Conservation (phyloP, 352 stramenopile genomes). For the Phytophthora citricola region DNA sequence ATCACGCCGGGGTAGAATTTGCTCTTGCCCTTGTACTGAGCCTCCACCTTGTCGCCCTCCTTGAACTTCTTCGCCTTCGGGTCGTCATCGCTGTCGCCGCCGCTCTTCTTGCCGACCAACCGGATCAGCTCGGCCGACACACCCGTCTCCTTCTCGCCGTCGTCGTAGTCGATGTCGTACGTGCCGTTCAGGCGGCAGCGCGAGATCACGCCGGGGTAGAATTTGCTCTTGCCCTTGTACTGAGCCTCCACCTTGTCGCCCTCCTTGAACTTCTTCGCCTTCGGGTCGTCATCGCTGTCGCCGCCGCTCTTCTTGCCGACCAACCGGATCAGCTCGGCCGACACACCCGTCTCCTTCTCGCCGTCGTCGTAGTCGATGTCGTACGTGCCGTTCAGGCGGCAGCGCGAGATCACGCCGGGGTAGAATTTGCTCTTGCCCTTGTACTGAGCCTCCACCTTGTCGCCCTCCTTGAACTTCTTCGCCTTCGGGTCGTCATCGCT, state of each 20-base stretch:
- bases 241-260: no score
- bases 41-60: no score
- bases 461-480: no score
- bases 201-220: conserved; percentile 76
- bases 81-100: conserved; percentile 25
- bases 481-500: conserved; percentile 24
- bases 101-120: conserved; percentile 25
- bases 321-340: conserved; percentile 44
- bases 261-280: conserved; percentile 34
- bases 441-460: no score
- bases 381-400: conserved; percentile 72
- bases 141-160: conserved; percentile 74
- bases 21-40: conserved; percentile 63
- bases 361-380: conserved; percentile 87
- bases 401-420: conserved; percentile 65
- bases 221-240: conserved; percentile 68
- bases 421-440: conserved; percentile 74
- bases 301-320: conserved; percentile 24
- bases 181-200: conserved; percentile 67
- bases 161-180: conserved; percentile 84
- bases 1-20: conserved; percentile 82
- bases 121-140: conserved; percentile 53
- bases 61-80: conserved; percentile 32
- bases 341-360: conserved; percentile 67
- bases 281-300: conserved; percentile 28